A percentile compares a stretch with the other conserved stretches of the same genome.
These are phyloP conservation scores for Graphiopsis chlorocephala DNA, from an alignment of 2,329 filamentous ascomycete genomes.

Conservation along the genomic window DNA sequence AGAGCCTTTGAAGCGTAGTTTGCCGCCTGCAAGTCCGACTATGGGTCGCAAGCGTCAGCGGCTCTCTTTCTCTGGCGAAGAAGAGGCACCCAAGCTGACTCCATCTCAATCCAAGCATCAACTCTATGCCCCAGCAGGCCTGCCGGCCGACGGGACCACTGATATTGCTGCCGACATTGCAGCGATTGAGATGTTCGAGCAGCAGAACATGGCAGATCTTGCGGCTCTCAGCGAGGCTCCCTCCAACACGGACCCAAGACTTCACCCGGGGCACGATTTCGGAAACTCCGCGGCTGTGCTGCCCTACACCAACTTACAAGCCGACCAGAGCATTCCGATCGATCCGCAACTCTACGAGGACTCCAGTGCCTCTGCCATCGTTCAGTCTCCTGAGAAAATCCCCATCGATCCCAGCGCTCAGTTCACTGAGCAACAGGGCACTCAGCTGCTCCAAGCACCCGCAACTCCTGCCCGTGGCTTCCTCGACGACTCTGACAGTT, in stretches of 20 bases:
- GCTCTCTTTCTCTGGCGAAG: slow-evolving; percentile 13
- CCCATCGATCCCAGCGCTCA: not conserved
- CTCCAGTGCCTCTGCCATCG: not conserved
- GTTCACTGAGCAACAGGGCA: not conserved
- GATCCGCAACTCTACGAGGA: not conserved
- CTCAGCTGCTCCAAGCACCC: not conserved
- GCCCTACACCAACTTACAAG: not conserved
- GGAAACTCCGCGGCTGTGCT: not conserved
- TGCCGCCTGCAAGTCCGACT: not conserved
- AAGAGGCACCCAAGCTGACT: not conserved
- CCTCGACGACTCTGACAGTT: not conserved
- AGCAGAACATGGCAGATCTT: not conserved
- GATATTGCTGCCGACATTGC: not conserved
- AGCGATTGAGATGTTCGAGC: not conserved
- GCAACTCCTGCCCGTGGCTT: not conserved
- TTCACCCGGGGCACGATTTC: not conserved
- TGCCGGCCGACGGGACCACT: not conserved
- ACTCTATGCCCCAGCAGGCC: not conserved
- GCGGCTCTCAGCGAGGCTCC: not conserved
- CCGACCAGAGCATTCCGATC: not conserved
- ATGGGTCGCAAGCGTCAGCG: slow-evolving; percentile 13
- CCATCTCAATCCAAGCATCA: not conserved
- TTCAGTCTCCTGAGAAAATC: not conserved
- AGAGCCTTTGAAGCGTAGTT: slow-evolving; percentile 18
- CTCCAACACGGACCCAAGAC: not conserved